A percentile compares a stretch with the other conserved stretches of the same genome.
Evolutionary conservation across 768 basidiomycete genomes (phyloP).

Genomic region (Holtermannia corniformis): DNA sequence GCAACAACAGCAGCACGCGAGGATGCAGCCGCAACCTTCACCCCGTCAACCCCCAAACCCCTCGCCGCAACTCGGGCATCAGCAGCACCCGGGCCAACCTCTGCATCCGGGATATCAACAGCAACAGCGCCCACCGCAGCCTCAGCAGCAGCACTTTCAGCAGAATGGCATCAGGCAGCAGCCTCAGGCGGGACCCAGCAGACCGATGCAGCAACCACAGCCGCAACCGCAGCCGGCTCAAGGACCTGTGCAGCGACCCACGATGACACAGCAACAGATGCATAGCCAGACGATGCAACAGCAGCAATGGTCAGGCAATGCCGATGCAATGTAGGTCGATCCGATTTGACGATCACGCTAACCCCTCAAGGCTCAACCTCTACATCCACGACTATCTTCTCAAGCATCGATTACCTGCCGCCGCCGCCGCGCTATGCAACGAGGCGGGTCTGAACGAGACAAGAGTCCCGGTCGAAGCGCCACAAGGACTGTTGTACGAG

Average conservation of each 20-base stretch:
- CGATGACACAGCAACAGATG: slow-evolving; percentile 10
- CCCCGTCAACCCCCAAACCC: slow-evolving; percentile 23
- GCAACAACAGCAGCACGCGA: slow-evolving; percentile 8
- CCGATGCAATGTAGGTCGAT: slow-evolving; percentile 5
- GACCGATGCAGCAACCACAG: slow-evolving; percentile 9
- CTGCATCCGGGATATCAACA: too few relatives aligned
- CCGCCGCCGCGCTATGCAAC: slow-evolving; percentile 32
- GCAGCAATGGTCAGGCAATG: slow-evolving; percentile 1
- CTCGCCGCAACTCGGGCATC: slow-evolving; percentile 5
- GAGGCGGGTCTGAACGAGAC: slow-evolving; percentile 37
- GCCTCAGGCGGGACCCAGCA: not conserved
- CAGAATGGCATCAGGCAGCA: not conserved
- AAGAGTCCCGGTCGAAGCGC: slow-evolving; percentile 39
- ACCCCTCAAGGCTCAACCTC: slow-evolving; percentile 33
- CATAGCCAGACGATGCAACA: slow-evolving; percentile 7
- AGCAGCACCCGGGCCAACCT: not conserved
- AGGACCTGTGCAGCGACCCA: not conserved
- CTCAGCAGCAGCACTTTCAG: not conserved
- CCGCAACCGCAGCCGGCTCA: slow-evolving; percentile 3
- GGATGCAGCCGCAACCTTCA: slow-evolving; percentile 27
- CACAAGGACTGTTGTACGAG: slow-evolving; percentile 41
- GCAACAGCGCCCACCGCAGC: not conserved
- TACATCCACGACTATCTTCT: slow-evolving; percentile 43
- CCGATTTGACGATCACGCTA: not conserved
- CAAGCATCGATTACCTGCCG: slow-evolving; percentile 36